These are phyloP conservation scores for Suhomyces kunorum DNA, from an alignment of 1,139 yeast genomes.

Conservation along the genomic window DNA sequence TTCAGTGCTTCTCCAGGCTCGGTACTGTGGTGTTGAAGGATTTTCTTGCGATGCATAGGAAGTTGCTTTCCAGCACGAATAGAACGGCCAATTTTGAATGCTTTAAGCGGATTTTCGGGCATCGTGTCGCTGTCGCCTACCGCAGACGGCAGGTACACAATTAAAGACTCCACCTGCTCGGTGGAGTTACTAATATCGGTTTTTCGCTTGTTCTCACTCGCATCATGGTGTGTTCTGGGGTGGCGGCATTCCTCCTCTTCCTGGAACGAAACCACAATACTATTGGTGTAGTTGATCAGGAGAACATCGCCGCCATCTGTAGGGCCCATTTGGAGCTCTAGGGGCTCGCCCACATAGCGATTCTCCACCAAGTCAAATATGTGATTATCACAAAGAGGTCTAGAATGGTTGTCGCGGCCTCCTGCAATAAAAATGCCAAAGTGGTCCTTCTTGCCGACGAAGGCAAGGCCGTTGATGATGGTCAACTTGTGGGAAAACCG, in stretches of 20 bases:
- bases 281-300: conserved; percentile 34
- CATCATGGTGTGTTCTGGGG: conserved; percentile 9
- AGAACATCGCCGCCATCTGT: conserved; percentile 22
- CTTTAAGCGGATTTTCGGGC: conserved; percentile 35
- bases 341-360: conserved; percentile 43
- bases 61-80: conserved; percentile 36
- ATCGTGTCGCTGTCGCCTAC: conserved; percentile 15
- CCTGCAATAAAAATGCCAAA: conserved; percentile 62
- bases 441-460: conserved; percentile 48
- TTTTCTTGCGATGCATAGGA: conserved; percentile 25
- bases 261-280: conserved; percentile 36
- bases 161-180: conserved; percentile 33
- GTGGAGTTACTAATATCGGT: conserved; percentile 8
- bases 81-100: conserved; percentile 38
- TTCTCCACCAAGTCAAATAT: conserved; percentile 55
- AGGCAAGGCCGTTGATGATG: conserved; percentile 41
- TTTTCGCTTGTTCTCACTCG: conserved; percentile 6
- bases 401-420: conserved; percentile 52
- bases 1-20: conserved; percentile 1
- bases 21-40: conserved; percentile 2
- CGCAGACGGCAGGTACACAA: conserved; percentile 38
- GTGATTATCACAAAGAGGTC: conserved; percentile 43
- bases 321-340: conserved; percentile 25
- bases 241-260: conserved; percentile 30
- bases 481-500: conserved; percentile 58